Base-by-base conservation (phyloP, 768 basidiomycete genomes). In the Lentinula guzmanii region DNA sequence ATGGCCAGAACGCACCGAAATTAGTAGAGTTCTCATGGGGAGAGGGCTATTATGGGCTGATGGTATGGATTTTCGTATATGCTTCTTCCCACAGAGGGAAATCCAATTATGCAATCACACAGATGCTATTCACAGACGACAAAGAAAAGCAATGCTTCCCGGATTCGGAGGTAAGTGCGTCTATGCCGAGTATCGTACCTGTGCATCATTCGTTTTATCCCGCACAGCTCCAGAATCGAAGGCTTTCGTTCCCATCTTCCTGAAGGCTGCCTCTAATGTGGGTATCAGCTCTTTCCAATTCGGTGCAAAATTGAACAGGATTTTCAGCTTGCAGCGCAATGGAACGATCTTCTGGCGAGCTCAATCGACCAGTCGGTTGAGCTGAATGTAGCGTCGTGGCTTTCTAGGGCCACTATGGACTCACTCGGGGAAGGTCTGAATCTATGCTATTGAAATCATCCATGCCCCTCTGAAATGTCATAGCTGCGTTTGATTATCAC, bases 1-100 rank as follows among this genome's bases (percentile, higher is more conserved):
- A 68, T 78, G 78, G 74, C 76, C 75, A 10, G 78, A 81, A 66
- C 71, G 81, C 53, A 78, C 78, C 35, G 77, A 81, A 62, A 76
- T 82, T 42, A 81, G 79, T 37, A 74, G 80, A 2, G 72, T 83
- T 34, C 63, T 82, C 24, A 80, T 80, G 70, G 84, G 83, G 37
- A 75, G 79, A 16, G 83, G 83, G 4, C 71, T 84, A 37, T 71
- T 80, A 9, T 83, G 80, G 81, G 82, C 82, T 33, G 81, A 84
- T 66, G 79, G 83, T 78, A 69, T 53, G 70, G 61, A 52, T 62
- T 48, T 42, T 10, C 9, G 28, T 35, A 39, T 24, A 58, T 37
- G 4, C 52, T 24, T 18, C n/a, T 42, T 35, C 54, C 24, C n/a
- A 3, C 59, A 50, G 24, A 31, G 21, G 2, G 60, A 33, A 18